Percentiles rank a stretch among this genome's conserved stretches.
phyloP scores from a whole-genome alignment of 2,329 filamentous ascomycete species.

The Cladosporium colombiae region DNA sequence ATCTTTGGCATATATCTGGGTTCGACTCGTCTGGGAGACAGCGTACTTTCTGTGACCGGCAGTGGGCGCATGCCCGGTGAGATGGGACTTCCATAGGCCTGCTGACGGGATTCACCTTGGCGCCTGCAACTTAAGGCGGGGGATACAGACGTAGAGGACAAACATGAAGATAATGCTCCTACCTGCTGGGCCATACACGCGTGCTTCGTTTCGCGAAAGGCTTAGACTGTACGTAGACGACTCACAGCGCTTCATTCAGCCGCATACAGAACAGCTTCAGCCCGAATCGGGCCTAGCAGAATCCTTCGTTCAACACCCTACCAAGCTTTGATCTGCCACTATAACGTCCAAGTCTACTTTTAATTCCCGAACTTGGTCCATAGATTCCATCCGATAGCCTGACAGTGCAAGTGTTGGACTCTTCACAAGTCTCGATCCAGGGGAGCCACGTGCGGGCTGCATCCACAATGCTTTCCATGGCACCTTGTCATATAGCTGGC shows the following conservation, averaged over 20 bases:
- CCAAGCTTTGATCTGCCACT: background rate
- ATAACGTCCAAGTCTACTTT: background rate
- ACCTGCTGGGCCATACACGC: background rate
- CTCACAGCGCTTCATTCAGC: background rate
- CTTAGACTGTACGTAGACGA: background rate
- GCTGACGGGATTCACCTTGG: background rate
- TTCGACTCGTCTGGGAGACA: constrained; percentile 41
- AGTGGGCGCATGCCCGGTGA: constrained; percentile 46
- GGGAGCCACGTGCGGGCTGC: background rate
- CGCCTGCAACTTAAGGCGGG: background rate
- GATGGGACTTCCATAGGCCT: constrained; percentile 26
- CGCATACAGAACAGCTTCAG: constrained; percentile 2
- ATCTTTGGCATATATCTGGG: constrained; percentile 41
- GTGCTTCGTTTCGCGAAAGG: background rate
- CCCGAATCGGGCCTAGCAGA: constrained; percentile 1
- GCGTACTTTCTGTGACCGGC: constrained; percentile 46
- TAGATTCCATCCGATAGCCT: too few species aligned
- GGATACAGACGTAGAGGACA: background rate
- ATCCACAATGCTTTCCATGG: background rate
- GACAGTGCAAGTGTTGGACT: background rate
- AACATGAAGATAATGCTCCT: background rate
- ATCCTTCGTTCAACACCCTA: constrained; percentile 6
- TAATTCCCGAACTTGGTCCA: too few species aligned
- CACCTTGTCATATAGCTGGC: background rate
- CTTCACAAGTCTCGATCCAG: background rate